phyloP scores from a whole-genome alignment of 2,329 filamentous ascomycete species.

The Colletotrichum cordylinicola region DNA sequence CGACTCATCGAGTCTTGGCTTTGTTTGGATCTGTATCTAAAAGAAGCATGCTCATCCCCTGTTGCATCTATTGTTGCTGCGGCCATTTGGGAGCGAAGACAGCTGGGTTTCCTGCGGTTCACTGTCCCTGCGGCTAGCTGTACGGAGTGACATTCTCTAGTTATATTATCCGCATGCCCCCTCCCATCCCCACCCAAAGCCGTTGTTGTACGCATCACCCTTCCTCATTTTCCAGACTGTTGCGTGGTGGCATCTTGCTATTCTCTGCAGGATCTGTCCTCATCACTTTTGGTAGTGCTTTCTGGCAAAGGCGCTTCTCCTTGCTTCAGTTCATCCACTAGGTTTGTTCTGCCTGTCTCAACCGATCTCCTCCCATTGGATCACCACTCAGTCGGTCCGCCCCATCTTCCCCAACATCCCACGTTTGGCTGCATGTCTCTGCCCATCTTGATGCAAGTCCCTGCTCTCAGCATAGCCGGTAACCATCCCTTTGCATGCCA shows the following conservation, averaged over 20 bases:
- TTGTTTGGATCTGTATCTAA: not conserved
- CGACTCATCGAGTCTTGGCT: conserved; percentile 12
- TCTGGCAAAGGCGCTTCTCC: not conserved
- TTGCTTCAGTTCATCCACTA: not conserved
- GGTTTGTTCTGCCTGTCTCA: not conserved
- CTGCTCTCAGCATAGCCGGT: not conserved
- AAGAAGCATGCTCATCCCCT: not conserved
- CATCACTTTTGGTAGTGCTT: not conserved
- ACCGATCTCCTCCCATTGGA: not conserved
- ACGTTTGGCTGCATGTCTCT: not conserved
- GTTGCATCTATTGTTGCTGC: not conserved
- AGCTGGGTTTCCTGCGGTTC: not conserved
- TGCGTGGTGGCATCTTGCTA: not conserved
- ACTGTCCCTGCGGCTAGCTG: not conserved
- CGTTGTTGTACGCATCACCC: not conserved
- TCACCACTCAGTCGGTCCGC: not conserved
- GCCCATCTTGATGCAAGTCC: conserved; percentile 1
- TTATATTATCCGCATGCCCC: not conserved
- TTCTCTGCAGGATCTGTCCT: not conserved
- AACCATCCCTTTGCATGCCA: not conserved
- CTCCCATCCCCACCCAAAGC: not conserved
- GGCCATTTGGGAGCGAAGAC: not conserved
- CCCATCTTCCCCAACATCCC: not conserved
- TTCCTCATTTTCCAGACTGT: not conserved
- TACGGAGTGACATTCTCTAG: not conserved